Conservation (phyloP, 1,139 yeast species). For the Hanseniaspora uvarum region DNA sequence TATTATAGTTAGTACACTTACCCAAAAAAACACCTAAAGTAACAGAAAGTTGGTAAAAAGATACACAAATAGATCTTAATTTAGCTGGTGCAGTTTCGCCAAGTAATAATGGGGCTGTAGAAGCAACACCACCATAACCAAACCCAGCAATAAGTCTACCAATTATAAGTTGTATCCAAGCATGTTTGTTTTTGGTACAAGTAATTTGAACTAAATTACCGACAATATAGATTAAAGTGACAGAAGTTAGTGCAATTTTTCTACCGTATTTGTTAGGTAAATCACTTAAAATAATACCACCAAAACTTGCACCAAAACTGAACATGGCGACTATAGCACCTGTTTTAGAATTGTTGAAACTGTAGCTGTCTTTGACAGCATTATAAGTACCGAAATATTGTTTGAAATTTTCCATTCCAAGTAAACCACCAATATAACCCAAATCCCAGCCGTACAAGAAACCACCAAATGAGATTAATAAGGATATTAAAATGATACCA, state of each 20-base stretch:
- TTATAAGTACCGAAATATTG: conserved; percentile 38
- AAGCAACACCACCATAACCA: conserved; percentile 56
- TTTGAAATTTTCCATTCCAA: conserved; percentile 56
- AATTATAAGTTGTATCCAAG: conserved; percentile 47
- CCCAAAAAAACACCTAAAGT: conserved; percentile 56
- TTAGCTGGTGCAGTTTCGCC: conserved; percentile 59
- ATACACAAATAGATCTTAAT: conserved; percentile 57
- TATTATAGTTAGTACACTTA: conserved; percentile 51
- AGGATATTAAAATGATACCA: conserved; percentile 36
- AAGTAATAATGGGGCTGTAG: conserved; percentile 53
- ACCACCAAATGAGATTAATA: conserved; percentile 57
- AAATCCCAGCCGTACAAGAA: conserved; percentile 68
- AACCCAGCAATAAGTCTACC: conserved; percentile 58
- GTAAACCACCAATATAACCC: conserved; percentile 68
- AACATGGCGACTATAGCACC: conserved; percentile 59
- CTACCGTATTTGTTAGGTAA: conserved; percentile 54
- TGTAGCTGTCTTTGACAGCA: conserved; percentile 29
- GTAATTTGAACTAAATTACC: conserved; percentile 53
- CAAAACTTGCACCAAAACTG: conserved; percentile 63
- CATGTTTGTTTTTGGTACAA: conserved; percentile 37
- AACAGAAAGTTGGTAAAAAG: conserved; percentile 55
- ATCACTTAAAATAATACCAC: conserved; percentile 48
- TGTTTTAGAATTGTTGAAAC: conserved; percentile 45
- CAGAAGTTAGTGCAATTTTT: conserved; percentile 47
- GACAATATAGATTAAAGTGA: conserved; percentile 48